phyloP scores from a whole-genome alignment of 2,329 filamentous ascomycete species.

The Mollisiaceae sp. region DNA sequence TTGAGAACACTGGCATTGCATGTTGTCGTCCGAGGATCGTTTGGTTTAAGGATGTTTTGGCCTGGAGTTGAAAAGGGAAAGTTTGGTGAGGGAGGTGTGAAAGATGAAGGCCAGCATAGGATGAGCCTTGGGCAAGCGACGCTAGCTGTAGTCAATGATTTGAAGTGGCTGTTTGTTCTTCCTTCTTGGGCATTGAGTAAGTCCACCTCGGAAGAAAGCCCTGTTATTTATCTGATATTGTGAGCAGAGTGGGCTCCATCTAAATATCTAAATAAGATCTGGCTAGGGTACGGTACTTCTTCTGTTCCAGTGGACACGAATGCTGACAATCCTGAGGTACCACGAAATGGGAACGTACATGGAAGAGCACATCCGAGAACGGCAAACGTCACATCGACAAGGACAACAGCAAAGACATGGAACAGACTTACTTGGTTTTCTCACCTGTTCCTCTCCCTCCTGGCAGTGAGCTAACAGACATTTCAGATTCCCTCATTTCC shows the following conservation, averaged over 20 bases:
- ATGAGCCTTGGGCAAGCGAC: slow-evolving; percentile 55
- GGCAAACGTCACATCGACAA: not conserved
- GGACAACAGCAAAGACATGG: not conserved
- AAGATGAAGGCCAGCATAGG: slow-evolving; percentile 43
- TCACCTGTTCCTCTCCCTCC: not conserved
- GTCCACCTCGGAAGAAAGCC: slow-evolving; percentile 21
- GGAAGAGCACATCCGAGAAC: slow-evolving; percentile 13
- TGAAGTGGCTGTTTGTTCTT: slow-evolving; percentile 52
- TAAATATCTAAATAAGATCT: slow-evolving; percentile 18
- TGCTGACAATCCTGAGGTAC: too few relatives aligned
- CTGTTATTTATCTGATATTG: not conserved
- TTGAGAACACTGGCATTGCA: slow-evolving; percentile 56
- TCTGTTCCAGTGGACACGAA: not conserved
- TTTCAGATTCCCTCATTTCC: slow-evolving; percentile 13
- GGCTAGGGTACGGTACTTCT: slow-evolving; percentile 11
- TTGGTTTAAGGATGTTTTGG: slow-evolving; percentile 40
- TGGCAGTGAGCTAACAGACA: not conserved
- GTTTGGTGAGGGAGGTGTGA: not conserved
- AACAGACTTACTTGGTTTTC: not conserved
- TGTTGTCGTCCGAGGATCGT: slow-evolving; percentile 56
- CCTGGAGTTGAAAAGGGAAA: not conserved
- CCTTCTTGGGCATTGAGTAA: slow-evolving; percentile 50
- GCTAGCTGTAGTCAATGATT: slow-evolving; percentile 51
- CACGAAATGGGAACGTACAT: slow-evolving; percentile 15
- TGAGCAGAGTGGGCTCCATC: slow-evolving; percentile 11